Base-by-base conservation (phyloP, 345 rosid genomes). In the Brassica juncea region DNA sequence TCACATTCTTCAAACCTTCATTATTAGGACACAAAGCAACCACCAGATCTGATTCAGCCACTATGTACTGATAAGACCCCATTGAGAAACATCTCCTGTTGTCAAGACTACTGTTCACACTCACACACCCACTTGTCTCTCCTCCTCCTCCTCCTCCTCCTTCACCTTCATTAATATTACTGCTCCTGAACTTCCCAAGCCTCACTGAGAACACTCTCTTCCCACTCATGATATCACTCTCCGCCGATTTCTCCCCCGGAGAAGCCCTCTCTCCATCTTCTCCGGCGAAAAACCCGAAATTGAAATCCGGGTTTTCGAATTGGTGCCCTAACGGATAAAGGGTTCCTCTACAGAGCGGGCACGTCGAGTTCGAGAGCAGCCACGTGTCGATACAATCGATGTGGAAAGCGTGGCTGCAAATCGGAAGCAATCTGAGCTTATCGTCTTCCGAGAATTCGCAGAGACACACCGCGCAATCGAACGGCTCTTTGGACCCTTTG, bases 351-450 rank as follows among this genome's bases (percentile, higher is more conserved):
- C 98, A 94, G 34, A 94, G 95, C 28, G 98, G 98, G 69, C 98
- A 94, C 44, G 95, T 92, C 11, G 98, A 94, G 76, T 92, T 92
- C 30, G 96, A 92, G 70, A 94, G 86, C 31, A 94, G 84, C 98
- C 98, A 94, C 10, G 96, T 87, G 78, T 92, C 98, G 80, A 94
- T 94, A 74, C 97, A 94, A 66, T 91, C 90, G 42, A 94, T 84
- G 83, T 91, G 98, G 80, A 94, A 94, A 66, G 97, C 98, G 79
- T 94, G 98, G 63, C 94, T 87, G 68, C 98, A 92, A 67, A 82
- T 52, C 0, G 98, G 98, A 49, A 94, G 96, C 85, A 94, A 82
- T 60, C 96, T 88, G 80, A 94, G 79, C 82, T 88, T 87, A 71
- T 91, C 97, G 39, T 84, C 84, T 12, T 87, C 95, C 0, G 86